A percentile compares a stretch with the other conserved stretches of the same genome.
These are phyloP conservation scores for Vanrija pseudolonga DNA, from an alignment of 1,284 basidiomycete genomes.

Conservation along the genomic window DNA sequence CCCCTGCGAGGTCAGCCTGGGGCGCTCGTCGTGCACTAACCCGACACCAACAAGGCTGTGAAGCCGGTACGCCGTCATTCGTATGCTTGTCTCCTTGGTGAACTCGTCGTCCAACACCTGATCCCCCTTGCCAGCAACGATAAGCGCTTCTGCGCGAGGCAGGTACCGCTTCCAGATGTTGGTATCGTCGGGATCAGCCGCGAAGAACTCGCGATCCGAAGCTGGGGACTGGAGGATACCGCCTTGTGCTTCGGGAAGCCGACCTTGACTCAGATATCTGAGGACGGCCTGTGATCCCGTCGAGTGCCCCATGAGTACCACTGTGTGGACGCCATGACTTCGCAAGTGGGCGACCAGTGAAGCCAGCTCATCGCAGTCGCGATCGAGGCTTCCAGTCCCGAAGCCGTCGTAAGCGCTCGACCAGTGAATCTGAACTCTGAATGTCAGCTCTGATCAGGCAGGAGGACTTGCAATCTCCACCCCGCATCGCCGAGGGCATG, in stretches of 20 bases:
- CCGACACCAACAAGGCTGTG: conserved; percentile 33
- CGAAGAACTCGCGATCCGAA: conserved; percentile 39
- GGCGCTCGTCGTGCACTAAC: conserved; percentile 19
- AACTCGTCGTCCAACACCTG: conserved; percentile 25
- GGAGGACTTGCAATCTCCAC: conserved; percentile 41
- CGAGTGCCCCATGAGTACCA: conserved; percentile 46
- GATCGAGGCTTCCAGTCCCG: conserved; percentile 32
- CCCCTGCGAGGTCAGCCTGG: conserved; percentile 24
- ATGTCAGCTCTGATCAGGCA: not conserved
- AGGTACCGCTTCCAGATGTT: conserved; percentile 6
- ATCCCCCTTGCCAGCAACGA: conserved; percentile 29
- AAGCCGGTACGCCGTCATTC: conserved; percentile 33
- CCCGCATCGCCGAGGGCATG: conserved; percentile 23
- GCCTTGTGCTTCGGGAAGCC: conserved; percentile 21
- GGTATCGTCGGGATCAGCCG: conserved; percentile 6
- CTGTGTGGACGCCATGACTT: conserved; percentile 24
- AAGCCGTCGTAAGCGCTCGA: conserved; percentile 38
- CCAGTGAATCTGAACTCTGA: conserved; percentile 42
- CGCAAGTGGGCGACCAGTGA: conserved; percentile 33
- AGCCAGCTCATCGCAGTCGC: conserved; percentile 38
- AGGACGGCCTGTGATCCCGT: conserved; percentile 48
- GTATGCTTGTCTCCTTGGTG: conserved; percentile 20
- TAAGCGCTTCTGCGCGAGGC: conserved; percentile 18
- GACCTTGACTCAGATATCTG: conserved; percentile 31
- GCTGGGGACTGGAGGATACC: conserved; percentile 48